Evolutionary conservation across 1,284 basidiomycete species (phyloP), one percentile per base, ranked within the genome.

Genomic region (Tremellales sp.): DNA sequence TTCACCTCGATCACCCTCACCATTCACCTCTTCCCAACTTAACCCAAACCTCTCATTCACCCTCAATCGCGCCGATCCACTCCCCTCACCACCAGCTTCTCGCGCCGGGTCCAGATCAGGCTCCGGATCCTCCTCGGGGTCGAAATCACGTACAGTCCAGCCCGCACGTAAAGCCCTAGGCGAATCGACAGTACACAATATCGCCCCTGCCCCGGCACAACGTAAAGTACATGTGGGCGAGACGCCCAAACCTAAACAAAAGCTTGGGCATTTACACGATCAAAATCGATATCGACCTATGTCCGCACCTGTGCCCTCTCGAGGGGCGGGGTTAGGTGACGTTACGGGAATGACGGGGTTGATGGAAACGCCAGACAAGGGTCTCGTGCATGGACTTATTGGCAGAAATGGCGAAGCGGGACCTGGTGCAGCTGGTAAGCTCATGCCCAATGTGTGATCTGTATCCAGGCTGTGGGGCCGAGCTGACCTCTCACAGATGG

Each of bases 41-140:
- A 55, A 48, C 75, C 29, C 80, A 15, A 79, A 79, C 46, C 76
- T 79, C 25, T 66, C 68, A 7, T 62, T 64, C 45, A 64, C 66
- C 4, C 55, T 70, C n/a, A 58, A 50, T 26, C 60, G 68, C n/a
- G 64, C 61, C 42, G 61, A 69, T 33, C 67, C 67, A 2, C 57
- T 68, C 4, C 62, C 64, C 0, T 65, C 62, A 6, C 68, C 70
- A 1, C 67, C 68, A 0, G 48, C 56, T 13, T 65, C 63, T 1
- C 54, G 64, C 15, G 56, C 60, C 1, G 52, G 45, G 2, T 56
- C 54, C 15, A 46, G 47, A 7, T 48, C 46, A 15, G 40, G 42
- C 33, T n/a, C n/a, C n/a, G n/a, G n/a, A n/a, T 36, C 33, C 6
- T 36, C 33, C 15, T 13, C 33, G 4, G 33, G 17, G 36, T 29